Percentiles rank a stretch among this genome's conserved stretches.
These are phyloP conservation scores for Sutorius australiensis DNA, from an alignment of 768 basidiomycete genomes.

Conservation along the genomic window DNA sequence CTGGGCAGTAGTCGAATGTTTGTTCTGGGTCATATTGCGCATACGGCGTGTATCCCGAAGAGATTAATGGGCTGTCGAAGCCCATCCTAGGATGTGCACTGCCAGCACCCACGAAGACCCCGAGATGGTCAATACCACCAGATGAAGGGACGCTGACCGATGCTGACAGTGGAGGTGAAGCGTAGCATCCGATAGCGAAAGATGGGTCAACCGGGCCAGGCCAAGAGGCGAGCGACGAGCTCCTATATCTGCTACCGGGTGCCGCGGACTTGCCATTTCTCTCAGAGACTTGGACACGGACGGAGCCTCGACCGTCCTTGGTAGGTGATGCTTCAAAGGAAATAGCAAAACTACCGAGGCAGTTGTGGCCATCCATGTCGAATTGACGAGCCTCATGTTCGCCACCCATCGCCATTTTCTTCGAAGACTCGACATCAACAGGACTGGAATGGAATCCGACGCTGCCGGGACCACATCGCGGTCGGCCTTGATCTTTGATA, in stretches of 20 bases:
- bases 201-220: slow-evolving; percentile 14
- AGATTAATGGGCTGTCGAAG: slow-evolving; percentile 22
- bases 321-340: slow-evolving; percentile 65
- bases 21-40: slow-evolving; percentile 25
- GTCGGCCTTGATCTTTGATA: slow-evolving; percentile 56
- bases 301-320: slow-evolving; percentile 69
- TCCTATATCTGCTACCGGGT: slow-evolving; percentile 14
- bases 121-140: slow-evolving; percentile 31
- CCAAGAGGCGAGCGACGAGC: slow-evolving; percentile 27
- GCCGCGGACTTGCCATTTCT: slow-evolving; percentile 22
- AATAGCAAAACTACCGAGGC: slow-evolving; percentile 60
- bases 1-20: slow-evolving; percentile 30
- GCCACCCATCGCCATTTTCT: slow-evolving; percentile 31
- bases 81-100: slow-evolving; percentile 26
- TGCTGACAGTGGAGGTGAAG: slow-evolving; percentile 37
- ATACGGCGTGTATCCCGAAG: slow-evolving; percentile 31
- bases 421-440: slow-evolving; percentile 32
- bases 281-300: slow-evolving; percentile 63
- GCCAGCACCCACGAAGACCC: slow-evolving; percentile 61
- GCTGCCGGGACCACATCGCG: slow-evolving; percentile 33
- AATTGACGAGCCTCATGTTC: slow-evolving; percentile 50
- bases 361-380: slow-evolving; percentile 42
- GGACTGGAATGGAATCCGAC: slow-evolving; percentile 48
- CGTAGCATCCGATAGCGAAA: slow-evolving; percentile 20
- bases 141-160: slow-evolving; percentile 36